Conservation (phyloP, 148 eudicot genomes). For the Cornus kousa region DNA sequence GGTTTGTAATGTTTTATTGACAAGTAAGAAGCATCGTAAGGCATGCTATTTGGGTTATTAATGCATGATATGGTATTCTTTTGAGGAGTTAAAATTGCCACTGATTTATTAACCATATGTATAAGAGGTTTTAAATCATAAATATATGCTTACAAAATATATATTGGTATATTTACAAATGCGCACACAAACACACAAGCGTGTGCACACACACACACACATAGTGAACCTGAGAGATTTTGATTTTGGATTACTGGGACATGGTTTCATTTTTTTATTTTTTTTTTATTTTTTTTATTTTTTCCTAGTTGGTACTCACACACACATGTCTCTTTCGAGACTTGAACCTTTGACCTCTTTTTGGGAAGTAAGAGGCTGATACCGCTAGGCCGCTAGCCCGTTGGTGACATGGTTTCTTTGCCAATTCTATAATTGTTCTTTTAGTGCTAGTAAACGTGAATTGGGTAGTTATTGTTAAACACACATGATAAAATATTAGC, state of each 20-base stretch:
- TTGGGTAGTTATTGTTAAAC: background rate
- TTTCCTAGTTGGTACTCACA: too few relatives aligned
- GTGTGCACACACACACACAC: background rate
- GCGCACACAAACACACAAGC: background rate
- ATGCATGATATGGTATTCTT: background rate
- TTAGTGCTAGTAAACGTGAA: background rate
- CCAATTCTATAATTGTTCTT: background rate
- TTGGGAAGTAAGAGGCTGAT: too few relatives aligned
- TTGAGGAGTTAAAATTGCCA: background rate
- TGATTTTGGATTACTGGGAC: background rate
- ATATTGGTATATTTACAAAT: too few relatives aligned
- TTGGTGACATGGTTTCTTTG: background rate
- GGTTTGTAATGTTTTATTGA: constrained; percentile 43
- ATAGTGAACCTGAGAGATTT: background rate
- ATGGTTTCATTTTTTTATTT: too few relatives aligned
- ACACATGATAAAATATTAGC: background rate
- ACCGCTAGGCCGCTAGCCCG: too few relatives aligned
- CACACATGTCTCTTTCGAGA: too few relatives aligned
- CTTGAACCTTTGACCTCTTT: too few relatives aligned
- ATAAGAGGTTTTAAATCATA: background rate
- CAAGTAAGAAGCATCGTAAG: background rate
- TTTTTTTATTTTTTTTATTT: too few relatives aligned
- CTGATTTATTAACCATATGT: background rate
- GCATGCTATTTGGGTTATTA: background rate
- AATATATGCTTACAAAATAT: background rate